These are phyloP conservation scores for Penicillium sp. DNA, from an alignment of 2,329 filamentous ascomycete genomes.

Conservation along the genomic window DNA sequence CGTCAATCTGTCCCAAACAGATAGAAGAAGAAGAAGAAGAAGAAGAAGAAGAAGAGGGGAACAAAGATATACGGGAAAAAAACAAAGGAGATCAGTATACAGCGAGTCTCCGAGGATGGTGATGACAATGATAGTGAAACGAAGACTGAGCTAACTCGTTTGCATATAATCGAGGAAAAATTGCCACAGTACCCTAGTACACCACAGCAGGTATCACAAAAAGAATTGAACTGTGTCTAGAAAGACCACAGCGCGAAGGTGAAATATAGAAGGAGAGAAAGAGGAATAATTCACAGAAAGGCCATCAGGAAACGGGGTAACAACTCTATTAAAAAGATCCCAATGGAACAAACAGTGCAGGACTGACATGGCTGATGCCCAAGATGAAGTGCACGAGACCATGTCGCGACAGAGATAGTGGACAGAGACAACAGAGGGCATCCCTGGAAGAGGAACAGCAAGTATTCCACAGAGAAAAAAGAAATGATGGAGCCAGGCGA, in stretches of 20 bases:
- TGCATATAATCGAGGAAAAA: background rate
- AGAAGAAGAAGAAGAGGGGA: background rate
- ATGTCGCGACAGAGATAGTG: conserved; percentile 27
- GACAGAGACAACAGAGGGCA: conserved; percentile 25
- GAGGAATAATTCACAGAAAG: conserved; percentile 2
- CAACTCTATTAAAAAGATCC: conserved; percentile 27
- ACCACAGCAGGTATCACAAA: conserved; percentile 1
- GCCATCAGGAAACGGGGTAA: conserved; percentile 19
- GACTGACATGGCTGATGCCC: conserved; percentile 24
- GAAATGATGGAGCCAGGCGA: conserved; percentile 19
- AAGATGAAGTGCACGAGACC: conserved; percentile 30
- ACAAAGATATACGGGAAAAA: background rate
- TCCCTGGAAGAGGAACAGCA: conserved; percentile 27
- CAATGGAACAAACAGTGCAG: conserved; percentile 21
- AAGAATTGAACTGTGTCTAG: background rate
- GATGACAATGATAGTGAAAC: background rate
- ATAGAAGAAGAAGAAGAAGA: background rate
- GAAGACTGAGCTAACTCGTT: background rate
- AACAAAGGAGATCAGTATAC: background rate
- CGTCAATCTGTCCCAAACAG: background rate
- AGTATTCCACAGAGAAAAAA: conserved; percentile 30
- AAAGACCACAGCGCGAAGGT: background rate
- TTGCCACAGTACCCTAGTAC: background rate
- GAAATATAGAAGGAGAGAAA: background rate
- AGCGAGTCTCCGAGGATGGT: background rate